Percentiles rank a stretch among this genome's conserved stretches.
phyloP scores from a whole-genome alignment of 2,329 filamentous ascomycete species.

The Calonectria naviculata region DNA sequence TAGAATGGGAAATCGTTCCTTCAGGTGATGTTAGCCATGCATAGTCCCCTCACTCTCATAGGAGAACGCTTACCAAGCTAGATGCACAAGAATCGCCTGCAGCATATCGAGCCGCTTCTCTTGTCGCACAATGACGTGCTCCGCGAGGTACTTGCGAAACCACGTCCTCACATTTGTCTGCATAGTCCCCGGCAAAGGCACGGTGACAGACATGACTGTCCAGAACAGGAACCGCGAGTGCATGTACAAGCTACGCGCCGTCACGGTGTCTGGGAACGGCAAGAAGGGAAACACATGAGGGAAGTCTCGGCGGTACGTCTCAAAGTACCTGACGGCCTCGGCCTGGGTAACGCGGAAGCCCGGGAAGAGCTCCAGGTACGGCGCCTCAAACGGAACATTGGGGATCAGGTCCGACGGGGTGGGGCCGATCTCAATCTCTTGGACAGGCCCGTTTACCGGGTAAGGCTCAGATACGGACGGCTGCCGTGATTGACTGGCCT shows the following conservation, averaged over 20 bases:
- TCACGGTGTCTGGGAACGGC: slow-evolving; percentile 37
- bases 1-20: slow-evolving; percentile 55
- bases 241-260: slow-evolving; percentile 44
- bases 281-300: slow-evolving; percentile 53
- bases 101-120: slow-evolving; percentile 50
- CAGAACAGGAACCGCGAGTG: slow-evolving; percentile 51
- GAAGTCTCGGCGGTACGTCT: slow-evolving; percentile 47
- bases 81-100: slow-evolving; percentile 50
- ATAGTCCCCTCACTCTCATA: not conserved
- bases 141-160: slow-evolving; percentile 50
- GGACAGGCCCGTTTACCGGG: not conserved
- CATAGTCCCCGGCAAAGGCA: slow-evolving; percentile 43
- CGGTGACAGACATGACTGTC: slow-evolving; percentile 47
- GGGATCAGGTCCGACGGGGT: not conserved
- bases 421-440: not conserved
- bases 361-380: slow-evolving; percentile 45
- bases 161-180: slow-evolving; percentile 48
- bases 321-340: slow-evolving; percentile 47
- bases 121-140: slow-evolving; percentile 49
- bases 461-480: not conserved
- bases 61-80: slow-evolving; percentile 48
- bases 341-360: slow-evolving; percentile 46
- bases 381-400: slow-evolving; percentile 7
- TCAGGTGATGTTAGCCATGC: not conserved
- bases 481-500: slow-evolving; percentile 15